Evolutionary conservation across 129 eudicot genomes (phyloP), one percentile per base, ranked within the genome.

Genomic region (sunflower (Helianthus annuus)): DNA sequence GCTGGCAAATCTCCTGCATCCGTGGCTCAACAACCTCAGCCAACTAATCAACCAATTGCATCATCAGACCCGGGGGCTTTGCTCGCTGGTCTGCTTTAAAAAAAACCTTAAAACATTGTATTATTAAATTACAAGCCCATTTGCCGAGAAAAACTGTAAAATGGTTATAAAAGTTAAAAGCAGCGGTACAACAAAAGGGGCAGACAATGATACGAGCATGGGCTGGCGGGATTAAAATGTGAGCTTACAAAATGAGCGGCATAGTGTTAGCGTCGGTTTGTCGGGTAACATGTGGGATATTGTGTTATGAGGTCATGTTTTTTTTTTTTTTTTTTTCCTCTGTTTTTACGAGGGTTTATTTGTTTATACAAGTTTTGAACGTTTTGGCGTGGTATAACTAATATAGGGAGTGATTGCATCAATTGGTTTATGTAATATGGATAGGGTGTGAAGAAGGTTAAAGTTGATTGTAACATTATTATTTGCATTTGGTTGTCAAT

Each of bases 61-160:
- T 55, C 76, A 76, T 82, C 92, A 64, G 98, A 89, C 79, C 98
- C 97, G 17, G 98, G 97, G 73, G 98, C 95, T 65, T 56, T 89
- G 78, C 97, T 93, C 6, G 98, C 98, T 69, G 98, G 97, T 78
- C 83, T 93, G 82, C 90, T 93, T 70, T 88, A 76, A 51, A 58
- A 76, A 51, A 49, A 44, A 32, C 42, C 45, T 27, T 27, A 10
- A 16, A 38, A 69, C 64, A 42, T 12, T 54, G 16, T 63, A 51
- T 48, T 55, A 38, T 80, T 9, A 7, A 8, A 67, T 19, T 42
- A 71, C 66, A 62, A 61, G 51, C 70, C 73, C 81, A 7, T 22
- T 38, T 71, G 64, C 63, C 49, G 6, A 60, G 64, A 66, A 71
- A 76, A 67, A 60, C 72, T 74, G 75, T 64, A 78, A 80, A 76